Base-by-base conservation (phyloP, 2,329 filamentous ascomycete genomes). In the Ascocoryne sarcoides region DNA sequence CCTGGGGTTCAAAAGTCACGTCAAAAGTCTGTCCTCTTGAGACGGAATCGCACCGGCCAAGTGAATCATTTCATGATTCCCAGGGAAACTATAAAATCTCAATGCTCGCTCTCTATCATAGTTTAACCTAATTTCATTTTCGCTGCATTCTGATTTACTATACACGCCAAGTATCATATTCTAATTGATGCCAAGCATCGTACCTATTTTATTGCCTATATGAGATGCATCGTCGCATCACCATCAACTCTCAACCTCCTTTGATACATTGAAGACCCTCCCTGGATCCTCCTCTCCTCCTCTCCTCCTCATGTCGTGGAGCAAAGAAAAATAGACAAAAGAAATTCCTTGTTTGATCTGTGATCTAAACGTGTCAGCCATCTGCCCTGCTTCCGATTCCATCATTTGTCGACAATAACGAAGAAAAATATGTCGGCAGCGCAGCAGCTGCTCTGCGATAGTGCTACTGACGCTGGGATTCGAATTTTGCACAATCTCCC, bases 241-340 rank as follows among this genome's bases (percentile, higher is more conserved):
- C 36, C 30, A 44, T 32, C 47, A 52, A 28, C 36, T 46, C 29
- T 43, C 39, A 43, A 47, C 28, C 23, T 51, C 44, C 47, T 47
- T 49, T 51, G 47, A 49, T 54, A 56, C 50, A 55, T 43, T 46
- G 40, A 32, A 49, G 49, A 40, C 36, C 48, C 42, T 44, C 42
- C 47, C 35, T 36, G 29, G 41, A n/a, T n/a, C n/a, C n/a, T n/a
- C n/a, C n/a, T n/a, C n/a, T n/a, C n/a, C n/a, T n/a, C n/a, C n/a
- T n/a, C 43, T 41, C 42, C 37, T 40, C 42, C 47, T 47, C 45
- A 50, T 50, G 46, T 47, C 48, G 40, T 47, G 40, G 49, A 52
- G 44, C 43, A 44, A 49, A 52, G 35, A n/a, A n/a, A n/a, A n/a
- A 42, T 46, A 28, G 49, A 56, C 48, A 57, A 56, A 56, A 40